A percentile compares a stretch with the other conserved stretches of the same genome.
Conservation (phyloP, 352 stramenopile genomes). For the Phytopythium delawarense region DNA sequence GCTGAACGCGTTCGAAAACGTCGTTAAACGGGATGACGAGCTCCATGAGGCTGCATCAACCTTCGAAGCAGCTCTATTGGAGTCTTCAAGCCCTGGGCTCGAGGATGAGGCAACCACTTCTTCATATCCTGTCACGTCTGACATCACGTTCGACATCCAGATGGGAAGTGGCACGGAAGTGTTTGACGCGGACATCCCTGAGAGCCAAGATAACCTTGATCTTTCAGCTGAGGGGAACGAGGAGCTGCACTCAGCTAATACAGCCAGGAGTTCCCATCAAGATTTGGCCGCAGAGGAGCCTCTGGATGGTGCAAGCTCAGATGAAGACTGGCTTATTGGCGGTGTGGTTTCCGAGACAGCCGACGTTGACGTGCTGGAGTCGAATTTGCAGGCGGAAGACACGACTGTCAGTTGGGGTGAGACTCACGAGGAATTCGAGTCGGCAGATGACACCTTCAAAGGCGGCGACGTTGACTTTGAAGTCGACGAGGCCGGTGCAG, state of each 20-base stretch:
- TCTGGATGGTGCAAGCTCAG: too few relatives aligned
- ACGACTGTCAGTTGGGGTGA: not conserved
- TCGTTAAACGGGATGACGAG: not conserved
- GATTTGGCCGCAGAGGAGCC: not conserved
- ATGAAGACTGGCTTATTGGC: conserved; percentile 4
- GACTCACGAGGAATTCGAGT: not conserved
- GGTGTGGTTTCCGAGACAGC: not conserved
- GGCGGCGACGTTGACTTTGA: conserved; percentile 1
- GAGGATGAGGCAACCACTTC: not conserved
- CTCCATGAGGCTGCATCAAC: not conserved
- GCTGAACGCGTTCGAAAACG: not conserved
- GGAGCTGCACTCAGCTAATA: not conserved
- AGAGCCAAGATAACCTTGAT: not conserved
- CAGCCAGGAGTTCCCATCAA: not conserved
- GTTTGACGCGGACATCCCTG: conserved; percentile 6
- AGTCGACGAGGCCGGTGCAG: not conserved
- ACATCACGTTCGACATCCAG: conserved; percentile 53
- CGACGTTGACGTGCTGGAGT: not conserved
- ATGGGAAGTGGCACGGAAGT: conserved; percentile 12
- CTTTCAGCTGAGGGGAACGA: not conserved
- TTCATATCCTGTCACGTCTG: conserved; percentile 17
- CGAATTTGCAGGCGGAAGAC: not conserved
- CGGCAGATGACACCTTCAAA: not conserved
- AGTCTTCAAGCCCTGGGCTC: not conserved
- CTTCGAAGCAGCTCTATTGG: not conserved